Evolutionary conservation across 345 rosid species (phyloP).

Genomic region (Eucalyptus polybractea): DNA sequence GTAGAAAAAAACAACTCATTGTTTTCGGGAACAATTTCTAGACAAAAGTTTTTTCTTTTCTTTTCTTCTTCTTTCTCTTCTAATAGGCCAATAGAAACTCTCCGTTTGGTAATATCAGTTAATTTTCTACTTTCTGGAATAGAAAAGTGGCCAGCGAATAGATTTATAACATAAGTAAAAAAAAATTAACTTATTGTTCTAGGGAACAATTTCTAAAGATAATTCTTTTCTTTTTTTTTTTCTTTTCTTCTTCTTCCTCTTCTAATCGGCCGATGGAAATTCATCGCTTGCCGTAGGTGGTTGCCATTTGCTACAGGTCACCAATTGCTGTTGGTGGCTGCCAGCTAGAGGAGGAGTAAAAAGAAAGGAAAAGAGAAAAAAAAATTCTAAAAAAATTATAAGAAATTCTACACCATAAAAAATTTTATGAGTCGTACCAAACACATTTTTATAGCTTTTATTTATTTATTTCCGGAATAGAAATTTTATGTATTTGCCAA

Average conservation of each 20-base stretch:
- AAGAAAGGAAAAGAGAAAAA: no score
- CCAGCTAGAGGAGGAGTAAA: no score
- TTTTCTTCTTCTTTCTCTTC: no score
- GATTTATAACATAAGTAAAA: no score
- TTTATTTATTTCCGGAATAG: rapidly evolving
- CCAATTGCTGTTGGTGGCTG: rapidly evolving
- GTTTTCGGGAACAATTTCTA: rapidly evolving
- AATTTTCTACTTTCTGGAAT: rapidly evolving
- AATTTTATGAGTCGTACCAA: rapidly evolving
- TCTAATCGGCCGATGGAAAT: no score
- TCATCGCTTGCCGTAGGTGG: rapidly evolving
- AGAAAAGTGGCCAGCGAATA: neutral
- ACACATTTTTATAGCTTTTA: rapidly evolving
- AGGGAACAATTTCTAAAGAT: neutral
- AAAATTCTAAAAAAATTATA: no score
- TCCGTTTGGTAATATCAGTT: rapidly evolving
- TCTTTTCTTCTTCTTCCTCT: no score
- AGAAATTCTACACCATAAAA: rapidly evolving
- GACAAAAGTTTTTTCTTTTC: rapidly evolving
- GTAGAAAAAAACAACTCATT: rapidly evolving
- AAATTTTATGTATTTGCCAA: no score
- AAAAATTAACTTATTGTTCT: no score
- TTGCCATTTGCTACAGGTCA: rapidly evolving
- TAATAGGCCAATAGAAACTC: rapidly evolving
- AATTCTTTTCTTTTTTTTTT: no score